Base-by-base conservation (phyloP, 257 asterid genomes). In the Rubia yunnanensis region DNA sequence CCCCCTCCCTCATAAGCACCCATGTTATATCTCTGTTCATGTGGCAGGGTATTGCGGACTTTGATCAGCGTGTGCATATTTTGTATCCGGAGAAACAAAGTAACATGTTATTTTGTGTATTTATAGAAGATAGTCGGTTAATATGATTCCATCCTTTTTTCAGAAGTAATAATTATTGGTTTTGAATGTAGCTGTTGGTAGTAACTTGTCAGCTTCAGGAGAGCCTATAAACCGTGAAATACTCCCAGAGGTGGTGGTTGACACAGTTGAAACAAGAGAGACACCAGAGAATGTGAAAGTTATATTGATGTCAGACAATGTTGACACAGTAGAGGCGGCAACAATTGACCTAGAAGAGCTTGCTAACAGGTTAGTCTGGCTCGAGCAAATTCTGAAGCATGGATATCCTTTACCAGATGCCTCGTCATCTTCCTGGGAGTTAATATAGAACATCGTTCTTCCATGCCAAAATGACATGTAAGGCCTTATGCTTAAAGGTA, bases 31-130 rank as follows among this genome's bases (percentile, higher is more conserved):
- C 49, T 41, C 52, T 44, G 52, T 66, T 14, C 18, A 23, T 65
- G 49, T 24, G 59, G 31, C 60, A 79, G 81, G 74, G 39, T 61
- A 73, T 65, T 61, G 75, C 66, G 41, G n/a, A 28, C 36, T 7
- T 4, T 46, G 39, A 7, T 17, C 70, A 56, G 11, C 71, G 65
- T 73, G 75, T 72, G 49, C 71, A 32, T 20, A 61, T 76, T 67
- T 22, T 80, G 65, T 70, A 61, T 53, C 82, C 70, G 24, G 57
- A 31, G 13, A 68, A 26, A 46, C 67, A 50, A 70, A 76, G 84
- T 79, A 76, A 39, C 26, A 64, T 17, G 18, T 10, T 30, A 28
- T 3, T 17, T n/a, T 64, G 20, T 31, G 10, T 46, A 17, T 49
- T 8, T 2, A 10, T 24, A 7, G 20, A 32, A n/a, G 24, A 13